Conservation (phyloP, 441 rosid species). For the Hura crepitans region DNA sequence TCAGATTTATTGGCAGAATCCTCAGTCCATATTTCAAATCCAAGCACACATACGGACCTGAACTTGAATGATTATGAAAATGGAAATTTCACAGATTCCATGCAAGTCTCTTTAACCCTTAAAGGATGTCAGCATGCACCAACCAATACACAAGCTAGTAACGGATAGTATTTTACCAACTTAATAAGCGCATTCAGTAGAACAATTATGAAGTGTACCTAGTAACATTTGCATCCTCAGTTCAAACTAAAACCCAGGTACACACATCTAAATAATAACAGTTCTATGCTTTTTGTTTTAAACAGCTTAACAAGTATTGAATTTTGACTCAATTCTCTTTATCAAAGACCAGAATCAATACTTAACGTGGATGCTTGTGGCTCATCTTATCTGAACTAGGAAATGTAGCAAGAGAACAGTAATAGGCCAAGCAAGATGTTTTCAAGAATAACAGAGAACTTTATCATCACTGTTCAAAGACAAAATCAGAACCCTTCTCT, state of each 20-base stretch:
- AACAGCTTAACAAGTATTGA: background rate
- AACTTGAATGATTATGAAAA: background rate
- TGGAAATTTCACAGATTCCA: background rate
- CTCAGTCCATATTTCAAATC: background rate
- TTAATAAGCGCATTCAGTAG: background rate
- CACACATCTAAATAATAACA: background rate
- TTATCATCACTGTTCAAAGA: background rate
- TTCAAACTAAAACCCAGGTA: background rate
- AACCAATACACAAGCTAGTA: background rate
- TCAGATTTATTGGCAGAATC: background rate
- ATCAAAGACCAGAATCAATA: slow-evolving; percentile 1
- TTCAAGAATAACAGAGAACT: background rate
- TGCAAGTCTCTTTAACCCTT: background rate
- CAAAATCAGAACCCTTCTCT: background rate
- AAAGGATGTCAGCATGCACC: background rate
- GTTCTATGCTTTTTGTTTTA: background rate
- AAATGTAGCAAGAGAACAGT: background rate
- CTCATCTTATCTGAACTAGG: background rate
- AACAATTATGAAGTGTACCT: background rate
- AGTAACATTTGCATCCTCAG: background rate
- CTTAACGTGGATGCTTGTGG: background rate
- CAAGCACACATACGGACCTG: background rate
- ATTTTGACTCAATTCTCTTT: background rate
- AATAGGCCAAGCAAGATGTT: background rate
- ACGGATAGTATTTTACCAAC: background rate